Percentiles rank a stretch among this genome's conserved stretches.
These are phyloP conservation scores for Trametopsis cervina DNA, from an alignment of 768 basidiomycete species.

Conservation along the genomic window DNA sequence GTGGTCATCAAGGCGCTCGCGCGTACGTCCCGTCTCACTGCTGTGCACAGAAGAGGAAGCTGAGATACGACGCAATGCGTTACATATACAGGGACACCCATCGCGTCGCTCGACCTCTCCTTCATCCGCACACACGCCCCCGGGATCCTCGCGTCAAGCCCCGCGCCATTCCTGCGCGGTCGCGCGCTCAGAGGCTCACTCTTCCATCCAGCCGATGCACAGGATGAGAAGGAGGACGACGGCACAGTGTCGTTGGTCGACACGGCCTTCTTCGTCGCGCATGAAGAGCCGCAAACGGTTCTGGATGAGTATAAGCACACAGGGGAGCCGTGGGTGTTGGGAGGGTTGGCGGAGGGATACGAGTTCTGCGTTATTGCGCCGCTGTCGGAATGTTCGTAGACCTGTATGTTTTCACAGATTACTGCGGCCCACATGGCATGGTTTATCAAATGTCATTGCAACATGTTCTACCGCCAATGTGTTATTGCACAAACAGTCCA, in stretches of 20 bases:
- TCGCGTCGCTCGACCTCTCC: slow-evolving; percentile 11
- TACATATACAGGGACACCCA: not conserved
- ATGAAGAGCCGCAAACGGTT: slow-evolving; percentile 19
- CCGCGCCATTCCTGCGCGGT: slow-evolving; percentile 21
- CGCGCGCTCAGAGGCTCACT: slow-evolving; percentile 20
- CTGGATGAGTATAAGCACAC: not conserved
- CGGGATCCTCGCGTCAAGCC: slow-evolving; percentile 15
- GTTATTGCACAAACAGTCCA: too few species aligned
- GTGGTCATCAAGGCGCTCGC: slow-evolving; percentile 24
- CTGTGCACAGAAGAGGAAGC: not conserved
- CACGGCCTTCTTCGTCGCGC: slow-evolving; percentile 29
- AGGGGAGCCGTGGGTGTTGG: not conserved
- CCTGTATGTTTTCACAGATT: too few species aligned
- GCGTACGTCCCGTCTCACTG: slow-evolving; percentile 13
- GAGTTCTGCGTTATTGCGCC: not conserved
- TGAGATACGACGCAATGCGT: too few species aligned
- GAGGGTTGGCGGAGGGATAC: not conserved
- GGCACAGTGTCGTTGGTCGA: slow-evolving; percentile 21
- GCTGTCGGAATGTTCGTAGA: too few species aligned
- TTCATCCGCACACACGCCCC: slow-evolving; percentile 18
- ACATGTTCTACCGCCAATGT: too few species aligned
- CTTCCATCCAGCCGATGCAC: slow-evolving; percentile 9
- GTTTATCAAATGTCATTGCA: too few species aligned
- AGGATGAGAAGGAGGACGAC: not conserved
- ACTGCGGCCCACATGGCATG: too few species aligned